Conservation (phyloP, 805 yeast genomes). For the Lachancea meyersii region DNA sequence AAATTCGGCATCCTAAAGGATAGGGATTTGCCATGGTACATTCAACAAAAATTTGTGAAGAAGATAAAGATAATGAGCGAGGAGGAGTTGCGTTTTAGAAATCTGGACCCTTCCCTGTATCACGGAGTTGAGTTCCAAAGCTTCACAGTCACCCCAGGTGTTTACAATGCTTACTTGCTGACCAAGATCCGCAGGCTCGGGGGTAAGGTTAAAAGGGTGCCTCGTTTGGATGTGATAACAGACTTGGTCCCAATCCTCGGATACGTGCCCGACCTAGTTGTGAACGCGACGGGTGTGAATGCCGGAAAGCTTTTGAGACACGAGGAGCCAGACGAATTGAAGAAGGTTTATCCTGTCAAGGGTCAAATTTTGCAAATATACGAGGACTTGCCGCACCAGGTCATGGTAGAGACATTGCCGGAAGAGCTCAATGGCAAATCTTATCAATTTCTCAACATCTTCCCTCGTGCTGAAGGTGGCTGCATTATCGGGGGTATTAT, state of each 20-base stretch:
- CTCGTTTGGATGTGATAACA: slow-evolving; percentile 37
- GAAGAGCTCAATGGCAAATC: slow-evolving; percentile 15
- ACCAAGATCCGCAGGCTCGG: slow-evolving; percentile 43
- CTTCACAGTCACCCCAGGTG: slow-evolving; percentile 52
- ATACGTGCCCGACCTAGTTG: slow-evolving; percentile 40
- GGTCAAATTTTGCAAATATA: slow-evolving; percentile 54
- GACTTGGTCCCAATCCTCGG: slow-evolving; percentile 43
- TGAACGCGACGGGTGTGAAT: slow-evolving; percentile 53
- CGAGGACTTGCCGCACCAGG: slow-evolving; percentile 38
- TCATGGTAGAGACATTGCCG: slow-evolving; percentile 26
- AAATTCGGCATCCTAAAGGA: slow-evolving; percentile 14
- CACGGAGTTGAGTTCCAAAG: slow-evolving; percentile 47
- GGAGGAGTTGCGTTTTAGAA: slow-evolving; percentile 31
- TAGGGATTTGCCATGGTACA: slow-evolving; percentile 45
- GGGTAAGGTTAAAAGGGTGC: slow-evolving; percentile 39
- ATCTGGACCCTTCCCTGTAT: slow-evolving; percentile 30
- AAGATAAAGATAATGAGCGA: slow-evolving; percentile 34
- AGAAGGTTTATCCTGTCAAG: slow-evolving; percentile 43
- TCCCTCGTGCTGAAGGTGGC: slow-evolving; percentile 75
- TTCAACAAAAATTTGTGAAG: slow-evolving; percentile 33
- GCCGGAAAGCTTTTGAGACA: slow-evolving; percentile 32
- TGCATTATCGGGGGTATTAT: slow-evolving; percentile 55
- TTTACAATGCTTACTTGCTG: slow-evolving; percentile 49
- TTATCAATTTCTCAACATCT: slow-evolving; percentile 47
- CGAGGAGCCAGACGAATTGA: slow-evolving; percentile 38